Base-by-base conservation (phyloP, 257 asterid species). In the Scutellaria galericulata region DNA sequence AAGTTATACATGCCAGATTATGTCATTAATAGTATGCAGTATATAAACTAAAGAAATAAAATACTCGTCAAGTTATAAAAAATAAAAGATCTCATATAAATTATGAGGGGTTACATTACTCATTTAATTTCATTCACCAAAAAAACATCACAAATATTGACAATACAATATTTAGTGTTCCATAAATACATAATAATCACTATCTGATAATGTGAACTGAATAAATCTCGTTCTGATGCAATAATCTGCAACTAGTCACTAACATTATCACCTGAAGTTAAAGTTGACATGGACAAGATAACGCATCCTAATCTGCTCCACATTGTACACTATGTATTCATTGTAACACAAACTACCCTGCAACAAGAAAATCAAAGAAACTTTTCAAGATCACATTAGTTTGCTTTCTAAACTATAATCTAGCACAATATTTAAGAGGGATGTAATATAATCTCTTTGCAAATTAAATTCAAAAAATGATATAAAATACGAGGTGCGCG, bases 241-340 rank as follows among this genome's bases (percentile, higher is more conserved):
- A 31, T 31, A 31, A 31, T 31, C 37, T 31, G 5, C 37, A 4
- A 31, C 45, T 61, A 22, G n/a, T 15, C 8, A 5, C 45, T 55
- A 40, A 41, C 6, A 12, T 41, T 47, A 72, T 74, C 78, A 58
- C 78, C 73, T 77, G 87, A 72, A 91, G 51, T 78, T 89, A 89
- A 93, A 91, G 71, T 91, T 77, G 14, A 93, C 97, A n/a, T 89
- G 96, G 62, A 93, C 86, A 63, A 88, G 75, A 69, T 91, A 93
- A 31, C 91, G 96, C 97, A 91, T 91, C 77, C 85, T 82, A 63
- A 91, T 91, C 83, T 93, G 98, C 67, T 91, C 97, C 86, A 84
- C 90, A 39, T 84, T 88, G 89, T 93, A 93, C 48, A 91, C 97
- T 73, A 93, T 89, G 84, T 88, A 91, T 78, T 93, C 98, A 54